Evolutionary conservation across 1,284 basidiomycete genomes (phyloP).

Genomic region (Retiboletus flavoniger): DNA sequence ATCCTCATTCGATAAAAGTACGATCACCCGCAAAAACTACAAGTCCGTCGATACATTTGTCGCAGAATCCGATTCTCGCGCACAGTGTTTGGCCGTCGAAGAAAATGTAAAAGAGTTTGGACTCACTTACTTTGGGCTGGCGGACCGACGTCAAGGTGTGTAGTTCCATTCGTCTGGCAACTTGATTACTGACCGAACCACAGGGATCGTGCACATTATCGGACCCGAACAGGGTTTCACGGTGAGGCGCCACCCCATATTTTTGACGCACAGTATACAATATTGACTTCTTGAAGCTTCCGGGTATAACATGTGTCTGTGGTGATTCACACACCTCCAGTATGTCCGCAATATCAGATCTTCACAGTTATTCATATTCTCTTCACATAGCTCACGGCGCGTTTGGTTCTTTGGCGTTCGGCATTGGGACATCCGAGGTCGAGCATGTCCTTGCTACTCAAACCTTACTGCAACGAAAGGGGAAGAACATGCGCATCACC

Average conservation of each 20-base stretch:
- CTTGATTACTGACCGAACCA: slow-evolving; percentile 8
- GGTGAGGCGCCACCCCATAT: slow-evolving; percentile 38
- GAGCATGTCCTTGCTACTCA: slow-evolving; percentile 97
- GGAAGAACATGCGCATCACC: slow-evolving; percentile 94
- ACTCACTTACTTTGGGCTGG: slow-evolving; percentile 93
- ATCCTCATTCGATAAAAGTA: slow-evolving; percentile 47
- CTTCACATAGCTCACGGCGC: slow-evolving; percentile 79
- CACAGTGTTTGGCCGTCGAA: slow-evolving; percentile 89
- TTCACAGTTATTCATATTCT: slow-evolving; percentile 1
- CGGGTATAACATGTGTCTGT: slow-evolving; percentile 94
- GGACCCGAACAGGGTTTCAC: slow-evolving; percentile 98
- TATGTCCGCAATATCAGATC: slow-evolving; percentile 38
- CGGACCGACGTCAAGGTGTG: slow-evolving; percentile 83
- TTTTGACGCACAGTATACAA: background rate
- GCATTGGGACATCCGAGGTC: slow-evolving; percentile 96
- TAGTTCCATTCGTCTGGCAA: background rate
- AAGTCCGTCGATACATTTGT: slow-evolving; percentile 79
- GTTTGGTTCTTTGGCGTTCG: slow-evolving; percentile 94
- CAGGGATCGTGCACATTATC: slow-evolving; percentile 94
- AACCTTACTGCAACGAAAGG: slow-evolving; percentile 88
- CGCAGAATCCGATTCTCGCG: slow-evolving; percentile 84
- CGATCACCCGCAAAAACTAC: slow-evolving; percentile 83
- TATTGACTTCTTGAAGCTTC: slow-evolving; percentile 54
- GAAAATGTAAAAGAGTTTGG: slow-evolving; percentile 96
- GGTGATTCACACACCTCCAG: slow-evolving; percentile 95